A percentile compares a stretch with the other conserved stretches of the same genome.
phyloP scores from a whole-genome alignment of 2,329 filamentous ascomycete genomes.

The Xylaria multiplex region DNA sequence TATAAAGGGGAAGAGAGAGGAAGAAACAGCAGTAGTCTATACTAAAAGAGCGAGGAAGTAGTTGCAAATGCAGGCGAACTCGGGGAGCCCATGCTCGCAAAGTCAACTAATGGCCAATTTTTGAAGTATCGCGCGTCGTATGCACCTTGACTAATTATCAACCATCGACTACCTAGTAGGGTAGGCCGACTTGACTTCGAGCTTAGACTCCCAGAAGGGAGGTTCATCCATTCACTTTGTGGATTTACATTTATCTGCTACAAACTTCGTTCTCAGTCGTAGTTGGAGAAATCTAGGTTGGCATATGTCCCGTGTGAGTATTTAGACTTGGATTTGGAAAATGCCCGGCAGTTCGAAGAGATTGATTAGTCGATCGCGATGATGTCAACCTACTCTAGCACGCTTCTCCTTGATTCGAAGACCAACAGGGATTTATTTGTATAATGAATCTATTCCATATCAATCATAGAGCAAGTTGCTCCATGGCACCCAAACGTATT shows the following conservation, averaged over 20 bases:
- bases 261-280: neutral
- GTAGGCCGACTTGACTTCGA: neutral
- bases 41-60: slow-evolving; percentile 31
- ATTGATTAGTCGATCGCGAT: slow-evolving; percentile 3
- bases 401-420: neutral
- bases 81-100: slow-evolving; percentile 21
- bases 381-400: neutral
- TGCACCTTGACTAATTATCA: neutral
- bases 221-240: neutral
- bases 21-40: slow-evolving; percentile 23
- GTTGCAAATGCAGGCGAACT: slow-evolving; percentile 28
- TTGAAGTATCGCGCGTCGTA: neutral
- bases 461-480: neutral
- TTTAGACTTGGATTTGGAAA: neutral
- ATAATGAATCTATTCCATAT: neutral
- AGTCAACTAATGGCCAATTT: neutral
- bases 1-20: slow-evolving; percentile 31
- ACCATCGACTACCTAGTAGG: neutral
- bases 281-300: neutral
- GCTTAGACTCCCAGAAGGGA: neutral
- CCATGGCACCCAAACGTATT: neutral
- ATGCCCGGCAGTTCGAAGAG: neutral
- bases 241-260: neutral
- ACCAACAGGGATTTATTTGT: neutral
- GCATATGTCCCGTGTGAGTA: neutral